Base-by-base conservation (phyloP, 441 rosid species). In the Pelargonium fulgidum region DNA sequence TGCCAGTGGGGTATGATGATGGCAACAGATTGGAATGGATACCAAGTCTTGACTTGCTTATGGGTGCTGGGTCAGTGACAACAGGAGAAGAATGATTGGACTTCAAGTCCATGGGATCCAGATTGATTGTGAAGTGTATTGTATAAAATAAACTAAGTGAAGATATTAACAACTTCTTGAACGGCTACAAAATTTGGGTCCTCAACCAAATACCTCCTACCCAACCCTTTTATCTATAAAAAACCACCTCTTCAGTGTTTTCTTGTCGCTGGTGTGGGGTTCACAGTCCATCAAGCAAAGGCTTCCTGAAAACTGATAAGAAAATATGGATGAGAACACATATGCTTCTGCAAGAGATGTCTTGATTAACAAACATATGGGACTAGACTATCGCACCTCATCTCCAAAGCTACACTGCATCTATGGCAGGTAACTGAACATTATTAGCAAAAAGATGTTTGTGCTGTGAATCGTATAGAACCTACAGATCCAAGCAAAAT, bases 191-290 rank as follows among this genome's bases (percentile, higher is more conserved):
- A 67, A 63, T 19, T 61, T 6, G 58, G 61, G 69, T 41, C 59
- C 75, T 69, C 68, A 41, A 7, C 64, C 61, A 54, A 45, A 26
- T 14, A 42, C 47, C 19, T 69, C 77, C 66, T 74, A 92, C 68
- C 97, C 98, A 64, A 89, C 93, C 67, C 86, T 82, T 73, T 92
- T 90, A 80, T 92, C 97, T 11, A 89, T 89, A 76, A 92, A 92
- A 82, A 87, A 90, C 92, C 97, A 92, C 89, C 82, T 83, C 88
- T 92, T 89, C 81, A 92, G 80, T 41, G 98, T 85, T 83, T 87
- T 86, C 90, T 88, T 87, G 68, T 91, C 90, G 78, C 88, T 82
- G 75, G 85, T 80, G 70, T 74, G 83, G 26, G 92, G 87, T 72
- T 70, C 77, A 81, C 80, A 69, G 89, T 87, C 92, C 97, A 93